Conservation (phyloP, 768 basidiomycete species). For the Mycena olivaceomarginata region DNA sequence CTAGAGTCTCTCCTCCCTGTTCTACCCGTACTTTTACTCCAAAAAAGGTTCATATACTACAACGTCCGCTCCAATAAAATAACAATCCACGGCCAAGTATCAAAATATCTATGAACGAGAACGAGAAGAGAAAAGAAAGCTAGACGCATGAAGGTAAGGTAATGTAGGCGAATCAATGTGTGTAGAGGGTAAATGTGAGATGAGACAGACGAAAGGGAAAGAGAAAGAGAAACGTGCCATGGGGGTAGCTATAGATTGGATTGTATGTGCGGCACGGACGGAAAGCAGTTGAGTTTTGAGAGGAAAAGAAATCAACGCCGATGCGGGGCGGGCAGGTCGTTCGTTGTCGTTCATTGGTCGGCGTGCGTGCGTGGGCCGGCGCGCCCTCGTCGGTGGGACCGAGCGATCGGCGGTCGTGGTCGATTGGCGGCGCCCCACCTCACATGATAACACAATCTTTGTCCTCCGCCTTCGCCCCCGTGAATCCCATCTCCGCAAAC, state of each 20-base stretch:
- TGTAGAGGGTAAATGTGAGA: background rate
- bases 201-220: too few relatives aligned
- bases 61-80: background rate
- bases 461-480: constrained; percentile 84
- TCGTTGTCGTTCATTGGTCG: too few relatives aligned
- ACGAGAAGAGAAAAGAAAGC: background rate
- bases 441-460: constrained; percentile 94
- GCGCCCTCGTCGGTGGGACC: too few relatives aligned
- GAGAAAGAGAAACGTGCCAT: too few relatives aligned
- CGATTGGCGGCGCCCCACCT: constrained; percentile 34
- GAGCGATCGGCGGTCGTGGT: background rate
- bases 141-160: too few relatives aligned
- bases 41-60: background rate
- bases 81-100: background rate
- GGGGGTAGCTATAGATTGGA: too few relatives aligned
- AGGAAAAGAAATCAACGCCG: too few relatives aligned
- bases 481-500: constrained; percentile 96
- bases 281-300: too few relatives aligned
- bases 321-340: too few relatives aligned
- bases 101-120: background rate
- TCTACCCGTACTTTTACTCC: background rate
- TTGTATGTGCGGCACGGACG: too few relatives aligned
- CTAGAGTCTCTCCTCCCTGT: too few relatives aligned
- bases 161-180: background rate
- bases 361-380: too few relatives aligned